Base-by-base conservation (phyloP, 2,329 filamentous ascomycete genomes). In the Leptographium radiaticola region DNA sequence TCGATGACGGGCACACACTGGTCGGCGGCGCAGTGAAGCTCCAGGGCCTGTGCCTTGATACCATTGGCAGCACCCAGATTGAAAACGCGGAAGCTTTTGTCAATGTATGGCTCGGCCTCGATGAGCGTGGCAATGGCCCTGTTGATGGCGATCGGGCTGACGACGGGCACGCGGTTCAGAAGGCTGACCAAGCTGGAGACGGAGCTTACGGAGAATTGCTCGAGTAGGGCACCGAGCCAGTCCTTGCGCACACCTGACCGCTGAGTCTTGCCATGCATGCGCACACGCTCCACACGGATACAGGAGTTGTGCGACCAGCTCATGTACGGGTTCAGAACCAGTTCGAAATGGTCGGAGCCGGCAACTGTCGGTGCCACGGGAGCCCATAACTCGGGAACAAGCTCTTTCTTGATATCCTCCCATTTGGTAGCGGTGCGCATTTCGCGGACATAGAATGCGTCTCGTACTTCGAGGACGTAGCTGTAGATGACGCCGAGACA, bases 41-140 rank as follows among this genome's bases (percentile, higher is more conserved):
- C 60, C 16, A 62, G 44, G 3, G 59, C 59, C 49, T 56, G 55
- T 30, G 56, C 59, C 38, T 60, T 60, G 55, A 63, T 56, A 40
- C 51, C 40, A 50, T 63, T 62, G 18, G 59, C 60, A 10, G 59
- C 51, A 1, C 61, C 61, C n/a, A 63, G 56, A 38, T 59, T 62
- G 54, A 62, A 59, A 4, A 63, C 61, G 2, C 47, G 54, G 53
- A 59, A 60, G 46, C 61, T 63, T 54, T 60, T 61, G 58, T 63
- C 60, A 12, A 60, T 42, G 44, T 63, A 63, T 2, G 61, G 60
- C 2, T 58, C 60, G 20, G 53, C 55, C 50, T 63, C 61, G 10
- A 59, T 56, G 5, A 63, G 58, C 10, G 53, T 53, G 2, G 51
- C 49, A 38, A 62, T 56, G 15, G 60, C 62, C 6, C 49, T 42